These are phyloP conservation scores for Fusarium keratoplasticum DNA, from an alignment of 2,329 filamentous ascomycete genomes.

Conservation along the genomic window DNA sequence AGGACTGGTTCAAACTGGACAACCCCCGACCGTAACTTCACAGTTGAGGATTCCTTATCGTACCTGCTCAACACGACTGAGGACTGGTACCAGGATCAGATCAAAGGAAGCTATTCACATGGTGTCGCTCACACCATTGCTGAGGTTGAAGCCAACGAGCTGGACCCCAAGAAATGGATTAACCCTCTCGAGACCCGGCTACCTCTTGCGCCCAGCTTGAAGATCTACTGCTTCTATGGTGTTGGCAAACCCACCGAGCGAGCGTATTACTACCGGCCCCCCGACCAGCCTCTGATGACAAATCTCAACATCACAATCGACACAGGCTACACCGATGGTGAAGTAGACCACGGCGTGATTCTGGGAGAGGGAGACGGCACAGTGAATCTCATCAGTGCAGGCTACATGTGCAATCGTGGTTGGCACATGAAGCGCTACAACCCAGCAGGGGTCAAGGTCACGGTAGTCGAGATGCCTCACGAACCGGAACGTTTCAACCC, in stretches of 20 bases:
- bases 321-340: conserved; percentile 68
- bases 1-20: conserved; percentile 73
- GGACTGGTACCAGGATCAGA: conserved; percentile 83
- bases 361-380: conserved; percentile 97
- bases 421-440: conserved; percentile 97
- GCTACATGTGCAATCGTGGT: conserved; percentile 97
- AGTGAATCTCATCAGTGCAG: conserved; percentile 89
- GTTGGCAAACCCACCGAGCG: conserved; percentile 94
- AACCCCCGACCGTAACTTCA: conserved; percentile 79
- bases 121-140: conserved; percentile 83
- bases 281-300: conserved; percentile 73
- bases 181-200: conserved; percentile 93
- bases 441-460: conserved; percentile 83
- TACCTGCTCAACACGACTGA: conserved; percentile 85
- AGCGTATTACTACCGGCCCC: conserved; percentile 85
- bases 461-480: conserved; percentile 94
- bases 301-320: conserved; percentile 81
- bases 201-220: conserved; percentile 87
- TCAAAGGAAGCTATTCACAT: conserved; percentile 83
- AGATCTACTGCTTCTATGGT: conserved; percentile 98
- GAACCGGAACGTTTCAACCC: conserved; percentile 94
- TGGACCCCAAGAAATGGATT: conserved; percentile 86
- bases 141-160: conserved; percentile 85
- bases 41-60: conserved; percentile 78
- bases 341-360: conserved; percentile 87